These are phyloP conservation scores for Santalum album DNA, from an alignment of 164 flowering plant species.

Conservation along the genomic window DNA sequence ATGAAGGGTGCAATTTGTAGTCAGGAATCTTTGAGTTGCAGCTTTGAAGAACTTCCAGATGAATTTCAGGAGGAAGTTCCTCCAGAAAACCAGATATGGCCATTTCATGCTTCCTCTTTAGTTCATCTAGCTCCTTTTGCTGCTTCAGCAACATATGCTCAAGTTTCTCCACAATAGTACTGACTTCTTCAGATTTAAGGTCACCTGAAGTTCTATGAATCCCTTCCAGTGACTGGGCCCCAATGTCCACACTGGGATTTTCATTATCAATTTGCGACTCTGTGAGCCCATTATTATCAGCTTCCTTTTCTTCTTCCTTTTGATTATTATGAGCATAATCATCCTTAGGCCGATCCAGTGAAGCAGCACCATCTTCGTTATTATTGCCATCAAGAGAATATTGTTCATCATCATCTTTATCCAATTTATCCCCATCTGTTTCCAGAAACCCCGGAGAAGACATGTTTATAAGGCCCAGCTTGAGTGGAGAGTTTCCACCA, in stretches of 20 bases:
- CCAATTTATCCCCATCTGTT: conserved; percentile 6
- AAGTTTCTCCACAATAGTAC: conserved; percentile 33
- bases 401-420: conserved; percentile 17
- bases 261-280: not conserved
- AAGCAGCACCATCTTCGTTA: conserved; percentile 12
- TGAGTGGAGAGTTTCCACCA: conserved; percentile 40
- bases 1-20: conserved; percentile 7
- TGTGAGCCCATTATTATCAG: not conserved
- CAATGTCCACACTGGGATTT: not conserved
- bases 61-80: conserved; percentile 41
- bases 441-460: conserved; percentile 15
- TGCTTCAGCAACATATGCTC: conserved; percentile 48
- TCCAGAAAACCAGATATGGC: conserved; percentile 40
- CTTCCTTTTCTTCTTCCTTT: not conserved
- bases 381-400: conserved; percentile 10
- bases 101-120: conserved; percentile 46
- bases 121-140: conserved; percentile 51
- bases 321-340: not conserved
- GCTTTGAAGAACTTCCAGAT: conserved; percentile 19
- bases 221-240: conserved; percentile 2
- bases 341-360: conserved; percentile 11
- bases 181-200: conserved; percentile 23
- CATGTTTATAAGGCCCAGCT: conserved; percentile 24
- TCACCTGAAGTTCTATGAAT: not conserved
- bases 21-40: conserved; percentile 30